These are phyloP conservation scores for Sugiyamaella boreocaroliniensis DNA, from an alignment of 805 yeast species.

Conservation along the genomic window DNA sequence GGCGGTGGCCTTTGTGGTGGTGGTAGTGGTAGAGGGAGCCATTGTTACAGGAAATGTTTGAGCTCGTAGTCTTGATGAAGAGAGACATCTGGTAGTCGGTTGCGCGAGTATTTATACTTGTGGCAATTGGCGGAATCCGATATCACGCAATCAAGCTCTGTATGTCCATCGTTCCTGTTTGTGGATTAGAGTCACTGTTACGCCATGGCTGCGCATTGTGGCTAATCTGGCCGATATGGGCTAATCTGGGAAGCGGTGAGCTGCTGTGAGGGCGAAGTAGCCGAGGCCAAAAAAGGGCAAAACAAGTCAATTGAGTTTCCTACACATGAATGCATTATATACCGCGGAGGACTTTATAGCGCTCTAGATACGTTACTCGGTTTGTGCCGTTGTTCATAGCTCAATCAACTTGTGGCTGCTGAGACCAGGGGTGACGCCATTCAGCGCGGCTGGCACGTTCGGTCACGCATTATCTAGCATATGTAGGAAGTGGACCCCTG, in stretches of 20 bases:
- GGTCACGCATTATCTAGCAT: background rate
- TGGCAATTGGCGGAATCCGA: background rate
- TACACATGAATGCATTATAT: too few species aligned
- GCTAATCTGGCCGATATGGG: background rate
- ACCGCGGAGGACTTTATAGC: too few species aligned
- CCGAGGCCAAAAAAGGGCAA: too few species aligned
- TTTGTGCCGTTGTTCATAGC: background rate
- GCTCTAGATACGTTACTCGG: background rate
- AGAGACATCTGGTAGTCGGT: too few species aligned
- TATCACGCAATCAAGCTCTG: background rate
- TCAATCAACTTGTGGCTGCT: background rate
- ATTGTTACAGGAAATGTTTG: background rate
- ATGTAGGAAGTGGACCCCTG: background rate
- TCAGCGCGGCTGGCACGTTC: background rate
- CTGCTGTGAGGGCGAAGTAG: background rate
- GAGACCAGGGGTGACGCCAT: background rate
- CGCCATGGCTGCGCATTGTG: background rate
- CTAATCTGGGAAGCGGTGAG: background rate
- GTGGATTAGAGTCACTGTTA: background rate
- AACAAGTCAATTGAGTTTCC: too few species aligned
- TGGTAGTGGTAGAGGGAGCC: constrained; percentile 2
- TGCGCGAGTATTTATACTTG: too few species aligned
- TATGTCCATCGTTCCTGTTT: background rate
- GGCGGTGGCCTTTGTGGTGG: background rate
- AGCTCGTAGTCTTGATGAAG: too few species aligned